These are phyloP conservation scores for Fusarium coffeatum DNA, from an alignment of 2,329 filamentous ascomycete genomes.

Conservation along the genomic window DNA sequence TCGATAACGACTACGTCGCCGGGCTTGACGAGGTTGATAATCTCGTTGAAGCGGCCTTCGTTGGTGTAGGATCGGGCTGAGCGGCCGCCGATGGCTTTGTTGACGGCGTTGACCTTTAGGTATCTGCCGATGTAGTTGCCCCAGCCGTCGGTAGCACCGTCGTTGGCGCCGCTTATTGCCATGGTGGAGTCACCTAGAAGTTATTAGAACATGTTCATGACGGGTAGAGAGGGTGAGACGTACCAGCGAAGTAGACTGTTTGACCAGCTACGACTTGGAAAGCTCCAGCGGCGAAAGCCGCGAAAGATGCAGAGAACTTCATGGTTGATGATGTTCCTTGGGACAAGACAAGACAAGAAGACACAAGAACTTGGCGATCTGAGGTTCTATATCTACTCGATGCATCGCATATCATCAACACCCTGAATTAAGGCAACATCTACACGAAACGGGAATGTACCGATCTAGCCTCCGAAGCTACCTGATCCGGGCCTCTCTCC, in stretches of 20 bases:
- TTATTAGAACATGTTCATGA: not conserved
- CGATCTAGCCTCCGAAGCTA: conserved; percentile 25
- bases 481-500: conserved; percentile 20
- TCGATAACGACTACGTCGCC: conserved; percentile 78
- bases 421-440: not conserved
- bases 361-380: not conserved
- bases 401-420: not conserved
- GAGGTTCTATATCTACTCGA: conserved; percentile 7
- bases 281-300: conserved; percentile 32
- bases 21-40: conserved; percentile 62
- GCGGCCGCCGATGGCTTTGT: conserved; percentile 74
- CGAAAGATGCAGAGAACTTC: conserved; percentile 39
- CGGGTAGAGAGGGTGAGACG: not conserved
- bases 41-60: conserved; percentile 71
- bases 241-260: conserved; percentile 60
- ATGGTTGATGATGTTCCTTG: conserved; percentile 20
- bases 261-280: conserved; percentile 24
- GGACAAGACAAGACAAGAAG: not conserved
- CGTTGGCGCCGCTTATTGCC: conserved; percentile 59
- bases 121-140: conserved; percentile 68
- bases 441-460: conserved; percentile 17
- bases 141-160: conserved; percentile 66
- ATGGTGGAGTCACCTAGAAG: conserved; percentile 67
- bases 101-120: conserved; percentile 60
- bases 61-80: conserved; percentile 74